Conservation (phyloP, 2,329 filamentous ascomycete species). For the Trichoderma oligosporum region DNA sequence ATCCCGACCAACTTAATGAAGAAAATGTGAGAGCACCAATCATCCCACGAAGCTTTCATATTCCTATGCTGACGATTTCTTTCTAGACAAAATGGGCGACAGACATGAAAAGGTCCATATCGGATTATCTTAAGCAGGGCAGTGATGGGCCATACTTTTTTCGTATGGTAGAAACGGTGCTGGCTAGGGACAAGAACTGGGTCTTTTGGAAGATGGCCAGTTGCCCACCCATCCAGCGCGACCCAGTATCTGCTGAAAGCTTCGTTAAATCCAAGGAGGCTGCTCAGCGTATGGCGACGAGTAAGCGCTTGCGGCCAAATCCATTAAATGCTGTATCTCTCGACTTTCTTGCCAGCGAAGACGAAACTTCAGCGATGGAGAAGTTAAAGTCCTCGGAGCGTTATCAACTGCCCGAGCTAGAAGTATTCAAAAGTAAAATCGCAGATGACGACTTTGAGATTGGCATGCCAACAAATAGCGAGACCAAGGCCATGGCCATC, state of each 20-base stretch:
- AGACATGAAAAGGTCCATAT: slow-evolving; percentile 73
- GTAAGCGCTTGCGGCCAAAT: slow-evolving; percentile 64
- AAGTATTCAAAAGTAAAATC: slow-evolving; percentile 69
- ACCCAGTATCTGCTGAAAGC: slow-evolving; percentile 63
- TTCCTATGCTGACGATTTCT: background rate
- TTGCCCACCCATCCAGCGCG: slow-evolving; percentile 79
- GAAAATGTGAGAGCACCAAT: slow-evolving; percentile 66
- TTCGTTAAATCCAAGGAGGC: slow-evolving; percentile 67
- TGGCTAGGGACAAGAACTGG: slow-evolving; percentile 97
- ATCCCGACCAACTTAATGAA: slow-evolving; percentile 70
- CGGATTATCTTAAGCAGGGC: slow-evolving; percentile 76
- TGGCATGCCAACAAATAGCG: slow-evolving; percentile 67
- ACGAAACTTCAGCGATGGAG: slow-evolving; percentile 57
- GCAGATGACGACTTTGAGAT: slow-evolving; percentile 80
- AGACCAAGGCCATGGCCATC: slow-evolving; percentile 52
- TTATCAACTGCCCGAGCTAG: slow-evolving; percentile 65
- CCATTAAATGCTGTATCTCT: slow-evolving; percentile 72
- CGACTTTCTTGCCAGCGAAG: slow-evolving; percentile 69
- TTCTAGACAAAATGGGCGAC: slow-evolving; percentile 74
- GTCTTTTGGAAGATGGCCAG: slow-evolving; percentile 96
- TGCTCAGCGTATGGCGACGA: slow-evolving; percentile 63
- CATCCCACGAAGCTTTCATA: background rate
- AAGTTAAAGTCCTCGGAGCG: slow-evolving; percentile 63
- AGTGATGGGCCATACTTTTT: slow-evolving; percentile 88
- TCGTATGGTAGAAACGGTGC: slow-evolving; percentile 93